These are phyloP conservation scores for Ambrosia hybrid DNA, from an alignment of 140 eudicot genomes.

Conservation along the genomic window DNA sequence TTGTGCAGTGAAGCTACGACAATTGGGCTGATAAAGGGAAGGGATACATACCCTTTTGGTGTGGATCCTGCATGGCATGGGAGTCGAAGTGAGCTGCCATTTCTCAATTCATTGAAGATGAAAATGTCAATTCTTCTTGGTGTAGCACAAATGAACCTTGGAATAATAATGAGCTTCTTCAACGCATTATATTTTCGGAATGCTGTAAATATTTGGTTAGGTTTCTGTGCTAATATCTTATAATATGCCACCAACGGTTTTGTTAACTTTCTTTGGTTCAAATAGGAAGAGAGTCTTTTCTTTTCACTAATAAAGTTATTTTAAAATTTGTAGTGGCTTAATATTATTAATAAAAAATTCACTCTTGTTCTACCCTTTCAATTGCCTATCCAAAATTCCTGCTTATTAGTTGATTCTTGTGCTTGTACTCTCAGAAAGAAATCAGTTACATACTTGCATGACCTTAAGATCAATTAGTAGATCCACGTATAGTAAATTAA, in stretches of 20 bases:
- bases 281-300: neutral
- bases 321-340: neutral
- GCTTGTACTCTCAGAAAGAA: neutral
- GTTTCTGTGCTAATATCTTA: slow-evolving; percentile 14
- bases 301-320: neutral
- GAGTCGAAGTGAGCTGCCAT: slow-evolving; percentile 83
- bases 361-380: neutral
- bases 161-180: slow-evolving; percentile 74
- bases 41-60: slow-evolving; percentile 91
- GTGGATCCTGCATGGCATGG: slow-evolving; percentile 97
- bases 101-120: slow-evolving; percentile 85
- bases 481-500: neutral
- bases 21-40: slow-evolving; percentile 72
- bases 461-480: neutral
- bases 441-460: neutral
- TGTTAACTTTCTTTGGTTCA: neutral
- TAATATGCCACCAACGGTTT: neutral
- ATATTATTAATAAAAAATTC: neutral
- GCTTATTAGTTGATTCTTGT: neutral
- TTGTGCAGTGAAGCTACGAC: slow-evolving; percentile 73
- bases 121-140: slow-evolving; percentile 93
- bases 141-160: slow-evolving; percentile 93
- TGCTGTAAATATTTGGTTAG: slow-evolving; percentile 66
- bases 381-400: neutral
- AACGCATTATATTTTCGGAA: slow-evolving; percentile 71